A percentile compares a stretch with the other conserved stretches of the same genome.
Conservation (phyloP, 495 filamentous ascomycete genomes). For the Lineolata rhizophorae region DNA sequence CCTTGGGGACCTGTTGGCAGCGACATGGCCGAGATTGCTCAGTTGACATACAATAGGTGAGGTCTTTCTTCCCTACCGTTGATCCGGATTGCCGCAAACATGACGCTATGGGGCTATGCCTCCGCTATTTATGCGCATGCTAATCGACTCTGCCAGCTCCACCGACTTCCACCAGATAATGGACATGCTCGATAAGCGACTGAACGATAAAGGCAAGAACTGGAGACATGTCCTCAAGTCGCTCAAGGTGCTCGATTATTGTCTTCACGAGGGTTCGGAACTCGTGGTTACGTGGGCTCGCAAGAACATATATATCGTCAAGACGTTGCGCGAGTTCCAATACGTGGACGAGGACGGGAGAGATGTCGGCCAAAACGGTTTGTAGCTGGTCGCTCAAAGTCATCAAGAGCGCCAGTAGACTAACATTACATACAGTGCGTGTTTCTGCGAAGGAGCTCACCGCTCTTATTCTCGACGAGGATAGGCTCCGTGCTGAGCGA, state of each 20-base stretch:
- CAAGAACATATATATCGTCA: slow-evolving; percentile 96
- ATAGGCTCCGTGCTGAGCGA: slow-evolving; percentile 75
- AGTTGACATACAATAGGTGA: slow-evolving; percentile 92
- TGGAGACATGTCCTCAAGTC: slow-evolving; percentile 98
- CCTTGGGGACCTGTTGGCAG: slow-evolving; percentile 97
- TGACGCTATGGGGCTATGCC: too few species aligned
- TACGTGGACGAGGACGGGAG: slow-evolving; percentile 86
- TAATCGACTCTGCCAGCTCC: slow-evolving; percentile 30
- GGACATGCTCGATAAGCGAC: slow-evolving; percentile 97
- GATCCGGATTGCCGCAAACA: too few species aligned
- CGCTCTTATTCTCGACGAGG: slow-evolving; percentile 83
- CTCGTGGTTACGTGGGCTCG: slow-evolving; percentile 93
- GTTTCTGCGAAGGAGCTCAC: slow-evolving; percentile 94
- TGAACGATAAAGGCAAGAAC: slow-evolving; percentile 99
- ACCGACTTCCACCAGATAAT: slow-evolving; percentile 98
- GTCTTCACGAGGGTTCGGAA: slow-evolving; percentile 91
- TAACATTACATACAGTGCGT: slow-evolving; percentile 38
- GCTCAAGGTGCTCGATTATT: slow-evolving; percentile 94
- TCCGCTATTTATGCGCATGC: not conserved
- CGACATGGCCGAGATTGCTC: slow-evolving; percentile 97
- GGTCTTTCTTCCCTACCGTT: slow-evolving; percentile 12
- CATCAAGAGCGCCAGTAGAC: slow-evolving; percentile 2
- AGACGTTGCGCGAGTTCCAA: slow-evolving; percentile 89
- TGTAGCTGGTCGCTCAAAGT: slow-evolving; percentile 4
- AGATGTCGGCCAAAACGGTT: slow-evolving; percentile 93